Conservation (phyloP, 257 asterid species). For the Scutellaria barbata region DNA sequence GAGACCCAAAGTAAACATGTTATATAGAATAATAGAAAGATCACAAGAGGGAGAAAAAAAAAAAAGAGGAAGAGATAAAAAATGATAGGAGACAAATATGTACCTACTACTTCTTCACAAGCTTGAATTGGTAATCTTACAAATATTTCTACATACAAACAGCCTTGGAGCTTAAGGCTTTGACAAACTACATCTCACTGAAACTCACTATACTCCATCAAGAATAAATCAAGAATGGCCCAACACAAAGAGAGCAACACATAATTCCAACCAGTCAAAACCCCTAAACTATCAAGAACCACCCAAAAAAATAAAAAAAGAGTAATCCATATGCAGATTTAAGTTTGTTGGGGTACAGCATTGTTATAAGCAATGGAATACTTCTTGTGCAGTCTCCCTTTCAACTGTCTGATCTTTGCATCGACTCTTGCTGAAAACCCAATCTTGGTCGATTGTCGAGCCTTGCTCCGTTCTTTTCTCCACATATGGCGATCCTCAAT, state of each 20-base stretch:
- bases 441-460: conserved; percentile 63
- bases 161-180: conserved; percentile 29
- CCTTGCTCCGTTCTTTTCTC: conserved; percentile 71
- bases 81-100: not conserved
- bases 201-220: conserved; percentile 40
- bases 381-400: conserved; percentile 68
- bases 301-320: not conserved
- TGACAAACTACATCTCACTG: conserved; percentile 44
- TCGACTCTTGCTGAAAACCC: conserved; percentile 91
- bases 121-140: conserved; percentile 22
- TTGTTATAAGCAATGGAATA: conserved; percentile 45
- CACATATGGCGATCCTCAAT: conserved; percentile 79
- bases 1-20: too few relatives aligned
- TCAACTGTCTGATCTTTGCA: conserved; percentile 74
- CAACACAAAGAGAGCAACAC: conserved; percentile 16
- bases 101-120: conserved; percentile 44
- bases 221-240: conserved; percentile 42
- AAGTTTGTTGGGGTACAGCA: conserved; percentile 38
- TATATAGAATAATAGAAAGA: not conserved
- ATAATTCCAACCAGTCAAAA: conserved; percentile 33
- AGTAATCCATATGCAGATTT: conserved; percentile 32
- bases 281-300: conserved; percentile 28
- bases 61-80: not conserved
- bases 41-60: too few relatives aligned
- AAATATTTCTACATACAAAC: conserved; percentile 52